These are phyloP conservation scores for Lithospermum erythrorhizon DNA, from an alignment of 257 asterid genomes.

Conservation along the genomic window DNA sequence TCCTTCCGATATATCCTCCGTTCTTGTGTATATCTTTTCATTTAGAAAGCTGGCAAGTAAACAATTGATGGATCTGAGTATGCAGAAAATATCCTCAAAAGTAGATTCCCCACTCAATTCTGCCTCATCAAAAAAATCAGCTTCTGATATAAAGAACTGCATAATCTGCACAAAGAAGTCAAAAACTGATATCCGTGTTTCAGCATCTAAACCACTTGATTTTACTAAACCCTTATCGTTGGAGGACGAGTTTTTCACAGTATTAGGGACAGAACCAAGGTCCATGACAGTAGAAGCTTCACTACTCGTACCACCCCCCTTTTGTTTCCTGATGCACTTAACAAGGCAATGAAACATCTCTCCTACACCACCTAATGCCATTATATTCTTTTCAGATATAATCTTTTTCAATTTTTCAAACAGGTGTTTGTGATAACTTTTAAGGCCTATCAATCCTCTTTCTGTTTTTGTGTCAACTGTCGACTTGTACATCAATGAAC, in stretches of 20 bases:
- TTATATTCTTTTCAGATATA: constrained; percentile 37
- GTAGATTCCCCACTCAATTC: constrained; percentile 24
- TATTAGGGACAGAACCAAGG: constrained; percentile 10
- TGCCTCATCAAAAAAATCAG: constrained; percentile 30
- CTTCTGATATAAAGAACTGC: constrained; percentile 52
- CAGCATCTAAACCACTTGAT: no score
- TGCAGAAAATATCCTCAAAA: constrained; percentile 29
- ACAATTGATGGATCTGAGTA: constrained; percentile 47
- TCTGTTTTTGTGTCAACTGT: constrained; percentile 30
- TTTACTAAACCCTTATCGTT: constrained; percentile 16
- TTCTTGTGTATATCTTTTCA: constrained; percentile 51
- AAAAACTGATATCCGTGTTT: constrained; percentile 35
- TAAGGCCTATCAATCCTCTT: constrained; percentile 41
- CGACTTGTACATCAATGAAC: constrained; percentile 39
- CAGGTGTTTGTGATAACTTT: constrained; percentile 81
- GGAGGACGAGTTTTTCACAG: constrained; percentile 11
- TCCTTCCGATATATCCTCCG: constrained; percentile 74
- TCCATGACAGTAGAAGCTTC: constrained; percentile 24
- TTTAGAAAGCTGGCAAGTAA: constrained; percentile 40
- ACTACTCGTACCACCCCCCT: constrained; percentile 28
- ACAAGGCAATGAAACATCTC: constrained; percentile 65
- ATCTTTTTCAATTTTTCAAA: constrained; percentile 72
- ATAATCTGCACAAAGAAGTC: constrained; percentile 59
- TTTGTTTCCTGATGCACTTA: constrained; percentile 41
- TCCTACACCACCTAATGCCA: constrained; percentile 57